A percentile compares a stretch with the other conserved stretches of the same genome.
These are phyloP conservation scores for Tetrapyrgos nigripes DNA, from an alignment of 1,284 basidiomycete genomes.

Conservation along the genomic window DNA sequence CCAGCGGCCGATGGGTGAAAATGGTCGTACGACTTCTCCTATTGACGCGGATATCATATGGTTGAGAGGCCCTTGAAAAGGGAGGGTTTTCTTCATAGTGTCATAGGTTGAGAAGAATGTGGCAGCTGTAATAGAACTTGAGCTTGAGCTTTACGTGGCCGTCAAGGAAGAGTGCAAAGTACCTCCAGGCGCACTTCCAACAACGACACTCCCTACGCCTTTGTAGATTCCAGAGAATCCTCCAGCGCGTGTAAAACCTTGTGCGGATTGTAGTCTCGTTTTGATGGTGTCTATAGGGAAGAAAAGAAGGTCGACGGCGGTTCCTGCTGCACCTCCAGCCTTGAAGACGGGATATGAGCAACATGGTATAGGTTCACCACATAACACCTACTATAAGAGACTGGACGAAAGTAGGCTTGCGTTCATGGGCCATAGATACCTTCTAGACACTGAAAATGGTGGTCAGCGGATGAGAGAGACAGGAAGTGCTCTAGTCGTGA, in stretches of 20 bases:
- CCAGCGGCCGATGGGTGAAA: constrained; percentile 4
- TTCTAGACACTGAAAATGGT: neutral
- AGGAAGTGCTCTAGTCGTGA: neutral
- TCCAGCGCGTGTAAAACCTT: constrained; percentile 88
- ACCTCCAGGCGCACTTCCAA: constrained; percentile 97
- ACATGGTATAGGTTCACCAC: neutral
- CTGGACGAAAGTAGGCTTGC: constrained; percentile 40
- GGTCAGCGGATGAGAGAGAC: neutral
- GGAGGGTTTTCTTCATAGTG: constrained; percentile 79
- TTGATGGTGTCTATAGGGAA: constrained; percentile 98
- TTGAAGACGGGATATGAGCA: constrained; percentile 33
- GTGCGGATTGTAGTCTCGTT: constrained; percentile 89
- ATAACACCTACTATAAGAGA: constrained; percentile 38
- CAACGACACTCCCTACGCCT: constrained; percentile 93
- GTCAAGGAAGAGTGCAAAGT: constrained; percentile 31
- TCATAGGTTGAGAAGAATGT: constrained; percentile 97
- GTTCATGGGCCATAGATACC: constrained; percentile 11
- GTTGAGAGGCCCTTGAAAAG: constrained; percentile 70
- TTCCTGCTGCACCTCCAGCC: constrained; percentile 90
- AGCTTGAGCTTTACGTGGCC: neutral
- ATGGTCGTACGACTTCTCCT: constrained; percentile 78
- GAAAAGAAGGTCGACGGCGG: constrained; percentile 92
- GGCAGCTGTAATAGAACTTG: constrained; percentile 66
- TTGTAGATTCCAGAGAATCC: constrained; percentile 95
- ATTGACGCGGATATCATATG: constrained; percentile 85